These are phyloP conservation scores for Omphalotus guepiniiformis DNA, from an alignment of 768 basidiomycete genomes.

Conservation along the genomic window DNA sequence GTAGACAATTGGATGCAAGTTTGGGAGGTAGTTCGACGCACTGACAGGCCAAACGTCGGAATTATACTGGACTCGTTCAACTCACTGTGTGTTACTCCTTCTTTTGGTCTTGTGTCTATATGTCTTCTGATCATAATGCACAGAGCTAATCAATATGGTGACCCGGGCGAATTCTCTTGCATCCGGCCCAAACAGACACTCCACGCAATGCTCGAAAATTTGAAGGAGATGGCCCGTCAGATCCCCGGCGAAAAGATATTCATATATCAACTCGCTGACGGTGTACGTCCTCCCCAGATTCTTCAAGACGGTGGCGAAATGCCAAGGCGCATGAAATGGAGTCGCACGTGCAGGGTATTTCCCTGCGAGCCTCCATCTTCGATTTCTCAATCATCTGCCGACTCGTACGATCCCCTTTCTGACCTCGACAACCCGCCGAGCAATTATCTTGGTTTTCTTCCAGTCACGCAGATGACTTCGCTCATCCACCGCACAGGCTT, in stretches of 20 bases:
- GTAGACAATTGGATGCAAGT: slow-evolving; percentile 33
- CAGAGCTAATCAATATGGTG: slow-evolving; percentile 35
- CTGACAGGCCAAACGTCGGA: slow-evolving; percentile 32
- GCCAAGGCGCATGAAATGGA: slow-evolving; percentile 33
- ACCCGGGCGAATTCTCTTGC: slow-evolving; percentile 24
- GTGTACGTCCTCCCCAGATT: slow-evolving; percentile 17
- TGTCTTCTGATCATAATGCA: background rate
- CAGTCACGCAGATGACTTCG: slow-evolving; percentile 28
- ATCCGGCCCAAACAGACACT: slow-evolving; percentile 16
- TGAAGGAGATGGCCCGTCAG: slow-evolving; percentile 21
- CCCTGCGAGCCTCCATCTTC: slow-evolving; percentile 25
- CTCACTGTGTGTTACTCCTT: slow-evolving; percentile 17
- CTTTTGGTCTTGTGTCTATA: too few species aligned
- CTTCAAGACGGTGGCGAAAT: slow-evolving; percentile 15
- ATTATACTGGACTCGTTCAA: slow-evolving; percentile 36
- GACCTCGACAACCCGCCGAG: slow-evolving; percentile 8
- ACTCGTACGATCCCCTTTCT: background rate
- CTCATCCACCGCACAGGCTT: slow-evolving; percentile 30
- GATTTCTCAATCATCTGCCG: background rate
- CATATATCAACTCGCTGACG: slow-evolving; percentile 37
- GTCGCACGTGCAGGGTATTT: slow-evolving; percentile 33
- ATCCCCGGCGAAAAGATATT: slow-evolving; percentile 35
- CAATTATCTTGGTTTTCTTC: slow-evolving; percentile 27
- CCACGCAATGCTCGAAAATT: slow-evolving; percentile 18
- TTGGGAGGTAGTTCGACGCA: slow-evolving; percentile 30